These are phyloP conservation scores for Mortierella sp. DNA, from an alignment of 371 early-diverging fungal genomes.

Conservation along the genomic window DNA sequence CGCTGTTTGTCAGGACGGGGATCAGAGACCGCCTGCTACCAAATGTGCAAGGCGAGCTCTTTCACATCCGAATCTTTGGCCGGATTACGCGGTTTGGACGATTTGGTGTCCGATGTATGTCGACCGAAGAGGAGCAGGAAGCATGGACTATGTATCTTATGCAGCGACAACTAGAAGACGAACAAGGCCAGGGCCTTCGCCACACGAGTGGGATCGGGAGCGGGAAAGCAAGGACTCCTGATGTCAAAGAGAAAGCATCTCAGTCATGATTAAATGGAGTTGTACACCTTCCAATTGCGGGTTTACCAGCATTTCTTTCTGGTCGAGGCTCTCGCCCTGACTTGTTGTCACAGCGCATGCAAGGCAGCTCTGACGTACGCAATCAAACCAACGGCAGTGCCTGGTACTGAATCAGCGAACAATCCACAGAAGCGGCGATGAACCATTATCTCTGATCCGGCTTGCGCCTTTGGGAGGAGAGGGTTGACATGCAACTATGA, in stretches of 20 bases:
- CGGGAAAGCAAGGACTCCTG: not conserved
- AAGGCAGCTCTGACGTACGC: no score
- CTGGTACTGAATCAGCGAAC: no score
- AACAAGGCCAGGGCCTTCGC: slow-evolving; percentile 8
- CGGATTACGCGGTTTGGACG: slow-evolving; percentile 41
- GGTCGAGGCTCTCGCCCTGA: no score
- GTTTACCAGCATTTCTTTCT: no score
- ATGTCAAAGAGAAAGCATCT: slow-evolving; percentile 5
- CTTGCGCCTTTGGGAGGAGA: no score
- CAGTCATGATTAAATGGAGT: no score
- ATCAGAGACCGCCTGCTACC: slow-evolving; percentile 67
- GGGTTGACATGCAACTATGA: no score
- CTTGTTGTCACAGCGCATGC: no score
- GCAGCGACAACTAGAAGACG: slow-evolving; percentile 34
- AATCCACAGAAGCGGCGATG: no score
- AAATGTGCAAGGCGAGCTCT: slow-evolving; percentile 57
- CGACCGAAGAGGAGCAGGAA: slow-evolving; percentile 23
- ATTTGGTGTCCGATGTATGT: slow-evolving; percentile 28
- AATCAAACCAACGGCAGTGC: no score
- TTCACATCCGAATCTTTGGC: slow-evolving; percentile 59
- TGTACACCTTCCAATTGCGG: no score
- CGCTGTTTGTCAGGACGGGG: slow-evolving; percentile 63
- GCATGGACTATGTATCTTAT: slow-evolving; percentile 28
- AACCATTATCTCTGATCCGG: no score
- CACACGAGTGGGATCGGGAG: not conserved